These are phyloP conservation scores for Phanerodontia chrysosporium DNA, from an alignment of 768 basidiomycete species.

Conservation along the genomic window DNA sequence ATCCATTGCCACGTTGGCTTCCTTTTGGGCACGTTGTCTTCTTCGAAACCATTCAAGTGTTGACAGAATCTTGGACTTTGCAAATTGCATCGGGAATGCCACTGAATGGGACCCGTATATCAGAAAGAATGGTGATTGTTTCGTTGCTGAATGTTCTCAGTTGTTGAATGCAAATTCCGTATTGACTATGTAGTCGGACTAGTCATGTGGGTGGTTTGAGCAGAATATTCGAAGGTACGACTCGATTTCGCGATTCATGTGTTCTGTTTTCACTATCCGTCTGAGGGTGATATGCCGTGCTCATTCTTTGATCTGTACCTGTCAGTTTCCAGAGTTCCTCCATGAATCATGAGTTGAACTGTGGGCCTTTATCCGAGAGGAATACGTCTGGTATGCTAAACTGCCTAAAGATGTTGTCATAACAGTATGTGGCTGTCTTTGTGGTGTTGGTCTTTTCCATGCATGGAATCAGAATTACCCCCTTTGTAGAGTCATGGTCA, in stretches of 20 bases:
- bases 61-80: not conserved
- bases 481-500: not conserved
- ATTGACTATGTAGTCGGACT: not conserved
- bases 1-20: not conserved
- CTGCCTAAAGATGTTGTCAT: not conserved
- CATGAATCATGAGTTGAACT: not conserved
- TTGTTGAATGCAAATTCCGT: not conserved
- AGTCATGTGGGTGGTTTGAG: not conserved
- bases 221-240: constrained; percentile 24
- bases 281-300: constrained; percentile 32
- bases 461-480: constrained; percentile 26
- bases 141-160: constrained; percentile 17
- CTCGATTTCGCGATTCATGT: constrained; percentile 29
- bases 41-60: constrained; percentile 25
- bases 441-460: constrained; percentile 26
- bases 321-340: not conserved
- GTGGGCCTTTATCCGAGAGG: constrained; percentile 9
- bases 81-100: not conserved
- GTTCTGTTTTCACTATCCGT: constrained; percentile 33
- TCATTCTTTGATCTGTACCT: constrained; percentile 14
- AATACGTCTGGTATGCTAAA: constrained; percentile 7
- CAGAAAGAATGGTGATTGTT: constrained; percentile 8
- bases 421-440: not conserved
- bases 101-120: constrained; percentile 16
- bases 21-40: constrained; percentile 22